Base-by-base conservation (phyloP, 2,329 filamentous ascomycete genomes). In the Fusarium sp. region DNA sequence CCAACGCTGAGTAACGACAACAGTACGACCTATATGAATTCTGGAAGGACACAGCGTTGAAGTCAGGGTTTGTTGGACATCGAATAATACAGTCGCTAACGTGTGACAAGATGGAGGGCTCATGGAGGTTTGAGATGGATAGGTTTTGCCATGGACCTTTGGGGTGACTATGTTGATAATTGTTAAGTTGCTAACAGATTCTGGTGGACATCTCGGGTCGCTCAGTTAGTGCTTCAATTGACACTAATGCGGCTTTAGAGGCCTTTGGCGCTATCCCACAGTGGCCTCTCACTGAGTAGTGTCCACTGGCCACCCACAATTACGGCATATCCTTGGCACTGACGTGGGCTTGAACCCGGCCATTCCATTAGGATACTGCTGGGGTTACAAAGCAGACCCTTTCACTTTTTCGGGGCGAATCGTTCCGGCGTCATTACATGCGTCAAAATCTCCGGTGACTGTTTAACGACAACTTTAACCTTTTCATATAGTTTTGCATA, bases 71-170 rank as follows among this genome's bases (percentile, higher is more conserved):
- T 39, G 65, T 72, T 73, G 73, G 64, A 65, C 64, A 68, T 77
- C 38, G 68, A 74, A 68, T 60, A 67, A 69, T 68, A 62, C 45
- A 59, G 62, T 72, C 54, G 71, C 54, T 74, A 55, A 29, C 46
- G 71, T 74, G 71, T 71, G 64, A 71, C 71, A 57, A 52, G 63
- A 72, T 75, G 70, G 75, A 76, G 61, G 71, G 75, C 75, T 75
- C 73, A 76, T 76, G 67, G 73, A 76, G 69, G 73, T 72, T 75
- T 66, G 68, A 76, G 68, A 73, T 75, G 71, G 73, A 76, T 76
- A 63, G 71, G 75, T 76, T 76, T 76, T 76, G 66, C 75, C 71
- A 73, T 75, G 53, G 65, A 61, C 66, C 61, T 63, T 73, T 71
- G 66, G 72, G 71, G 69, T 71, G 63, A 38, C 27, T 18, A 14